These are phyloP conservation scores for Perkinsus olseni DNA, from an alignment of 169 alveolate genomes.

Conservation along the genomic window DNA sequence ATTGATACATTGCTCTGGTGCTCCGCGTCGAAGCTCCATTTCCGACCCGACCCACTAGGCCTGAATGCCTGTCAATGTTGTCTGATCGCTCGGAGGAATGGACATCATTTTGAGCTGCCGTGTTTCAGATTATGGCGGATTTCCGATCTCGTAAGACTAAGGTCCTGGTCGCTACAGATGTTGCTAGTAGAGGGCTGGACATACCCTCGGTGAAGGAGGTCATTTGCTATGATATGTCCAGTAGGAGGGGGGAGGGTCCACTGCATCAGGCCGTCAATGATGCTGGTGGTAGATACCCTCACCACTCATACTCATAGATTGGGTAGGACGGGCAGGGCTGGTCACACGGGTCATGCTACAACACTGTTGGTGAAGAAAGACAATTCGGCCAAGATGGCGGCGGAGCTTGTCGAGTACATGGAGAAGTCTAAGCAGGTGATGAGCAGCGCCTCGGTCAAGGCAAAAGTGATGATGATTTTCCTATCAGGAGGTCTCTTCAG, in stretches of 20 bases:
- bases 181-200: constrained; percentile 79
- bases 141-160: constrained; percentile 49
- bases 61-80: too few relatives aligned
- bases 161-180: constrained; percentile 58
- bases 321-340: constrained; percentile 8
- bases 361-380: neutral
- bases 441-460: neutral
- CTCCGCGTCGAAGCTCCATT: too few relatives aligned
- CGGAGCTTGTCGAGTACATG: neutral
- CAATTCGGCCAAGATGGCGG: neutral
- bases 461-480: neutral
- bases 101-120: too few relatives aligned
- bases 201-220: constrained; percentile 77
- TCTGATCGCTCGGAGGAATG: too few relatives aligned
- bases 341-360: neutral
- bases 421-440: neutral
- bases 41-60: too few relatives aligned
- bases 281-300: neutral
- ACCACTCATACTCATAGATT: constrained; percentile 2
- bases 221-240: constrained; percentile 87
- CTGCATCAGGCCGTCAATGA: constrained; percentile 38
- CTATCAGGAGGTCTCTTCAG: neutral
- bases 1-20: too few relatives aligned
- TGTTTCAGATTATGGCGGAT: constrained; percentile 34
- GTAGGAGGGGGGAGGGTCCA: constrained; percentile 47